Conservation (phyloP, 2,329 filamentous ascomycete genomes). For the Apiospora rasikravindrae region DNA sequence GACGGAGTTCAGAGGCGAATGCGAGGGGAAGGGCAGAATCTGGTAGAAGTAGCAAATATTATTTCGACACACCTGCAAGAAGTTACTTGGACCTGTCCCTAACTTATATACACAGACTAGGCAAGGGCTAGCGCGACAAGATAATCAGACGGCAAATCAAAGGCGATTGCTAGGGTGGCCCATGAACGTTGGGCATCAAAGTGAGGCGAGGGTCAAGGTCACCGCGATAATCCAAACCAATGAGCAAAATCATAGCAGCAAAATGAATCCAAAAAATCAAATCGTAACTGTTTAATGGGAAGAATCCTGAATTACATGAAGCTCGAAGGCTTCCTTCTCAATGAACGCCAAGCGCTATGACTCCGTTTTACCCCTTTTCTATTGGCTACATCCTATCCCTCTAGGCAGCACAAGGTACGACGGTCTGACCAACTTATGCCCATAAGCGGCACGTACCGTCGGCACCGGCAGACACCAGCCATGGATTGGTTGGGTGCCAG, state of each 20-base stretch:
- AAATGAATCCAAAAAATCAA: background rate
- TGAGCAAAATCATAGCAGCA: background rate
- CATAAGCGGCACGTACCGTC: slow-evolving; percentile 93
- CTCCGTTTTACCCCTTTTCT: slow-evolving; percentile 21
- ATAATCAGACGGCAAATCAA: background rate
- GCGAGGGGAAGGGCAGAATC: background rate
- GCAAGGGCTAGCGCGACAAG: background rate
- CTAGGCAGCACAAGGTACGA: slow-evolving; percentile 17
- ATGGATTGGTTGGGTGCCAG: slow-evolving; percentile 94
- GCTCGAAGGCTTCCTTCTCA: slow-evolving; percentile 19
- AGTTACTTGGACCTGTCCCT: background rate
- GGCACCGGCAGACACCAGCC: slow-evolving; percentile 92
- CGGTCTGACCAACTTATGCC: slow-evolving; percentile 56
- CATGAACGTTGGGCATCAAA: slow-evolving; percentile 3
- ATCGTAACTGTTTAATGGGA: slow-evolving; percentile 13
- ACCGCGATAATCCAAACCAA: background rate
- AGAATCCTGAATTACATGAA: slow-evolving; percentile 19
- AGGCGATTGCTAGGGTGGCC: background rate
- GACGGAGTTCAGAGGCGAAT: background rate
- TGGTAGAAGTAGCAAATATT: background rate
- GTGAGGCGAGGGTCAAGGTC: background rate
- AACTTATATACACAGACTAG: background rate
- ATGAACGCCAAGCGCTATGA: slow-evolving; percentile 24
- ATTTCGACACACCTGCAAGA: background rate
- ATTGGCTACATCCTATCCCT: slow-evolving; percentile 13